Conservation (phyloP, 805 yeast genomes). For the Clavispora santaluciae region DNA sequence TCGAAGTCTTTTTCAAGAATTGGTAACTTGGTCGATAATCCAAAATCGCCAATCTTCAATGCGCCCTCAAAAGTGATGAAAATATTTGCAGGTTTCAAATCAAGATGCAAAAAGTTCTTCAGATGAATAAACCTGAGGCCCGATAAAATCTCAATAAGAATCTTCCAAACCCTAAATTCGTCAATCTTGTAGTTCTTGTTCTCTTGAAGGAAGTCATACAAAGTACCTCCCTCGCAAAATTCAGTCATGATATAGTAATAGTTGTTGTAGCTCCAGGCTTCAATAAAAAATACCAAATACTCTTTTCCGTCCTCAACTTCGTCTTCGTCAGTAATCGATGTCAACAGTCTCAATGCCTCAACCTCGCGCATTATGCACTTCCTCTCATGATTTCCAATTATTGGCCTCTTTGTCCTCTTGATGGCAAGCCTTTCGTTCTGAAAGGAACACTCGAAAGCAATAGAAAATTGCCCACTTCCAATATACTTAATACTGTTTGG, state of each 20-base stretch:
- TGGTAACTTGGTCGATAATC: slow-evolving; percentile 83
- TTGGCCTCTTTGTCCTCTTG: slow-evolving; percentile 72
- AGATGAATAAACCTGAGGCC: slow-evolving; percentile 81
- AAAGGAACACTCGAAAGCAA: slow-evolving; percentile 76
- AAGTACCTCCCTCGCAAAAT: slow-evolving; percentile 89
- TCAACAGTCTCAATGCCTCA: slow-evolving; percentile 51
- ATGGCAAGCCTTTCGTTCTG: slow-evolving; percentile 74
- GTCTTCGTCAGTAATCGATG: slow-evolving; percentile 33
- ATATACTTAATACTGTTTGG: slow-evolving; percentile 55
- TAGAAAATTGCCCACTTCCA: slow-evolving; percentile 86
- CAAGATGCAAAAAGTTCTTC: slow-evolving; percentile 73
- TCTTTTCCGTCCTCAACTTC: slow-evolving; percentile 63
- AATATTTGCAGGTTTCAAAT: slow-evolving; percentile 91
- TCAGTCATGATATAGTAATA: slow-evolving; percentile 90
- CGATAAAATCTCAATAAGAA: slow-evolving; percentile 72
- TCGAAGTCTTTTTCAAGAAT: slow-evolving; percentile 63
- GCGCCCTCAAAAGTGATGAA: slow-evolving; percentile 93
- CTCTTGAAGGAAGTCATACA: slow-evolving; percentile 74
- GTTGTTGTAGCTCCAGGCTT: slow-evolving; percentile 78
- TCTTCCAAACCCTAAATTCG: slow-evolving; percentile 98
- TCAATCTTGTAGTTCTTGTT: slow-evolving; percentile 71
- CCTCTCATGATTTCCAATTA: slow-evolving; percentile 48
- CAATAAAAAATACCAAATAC: slow-evolving; percentile 70
- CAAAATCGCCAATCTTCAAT: slow-evolving; percentile 94
- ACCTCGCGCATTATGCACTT: slow-evolving; percentile 69